A percentile compares a stretch with the other conserved stretches of the same genome.
phyloP scores from a whole-genome alignment of 2,329 filamentous ascomycete genomes.

The Epichloe coenophiala region DNA sequence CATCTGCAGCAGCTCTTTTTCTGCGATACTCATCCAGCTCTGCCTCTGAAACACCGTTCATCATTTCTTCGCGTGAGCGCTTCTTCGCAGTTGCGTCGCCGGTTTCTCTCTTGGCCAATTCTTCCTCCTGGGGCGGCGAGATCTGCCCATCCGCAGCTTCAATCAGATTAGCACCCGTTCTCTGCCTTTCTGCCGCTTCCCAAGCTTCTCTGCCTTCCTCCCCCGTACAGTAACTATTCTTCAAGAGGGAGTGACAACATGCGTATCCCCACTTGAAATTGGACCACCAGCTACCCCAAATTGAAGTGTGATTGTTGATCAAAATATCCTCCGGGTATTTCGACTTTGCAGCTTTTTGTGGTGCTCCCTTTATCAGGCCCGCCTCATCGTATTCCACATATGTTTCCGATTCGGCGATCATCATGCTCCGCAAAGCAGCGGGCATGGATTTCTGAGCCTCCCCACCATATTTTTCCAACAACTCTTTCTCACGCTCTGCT shows the following conservation, averaged over 20 bases:
- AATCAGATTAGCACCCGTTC: slow-evolving; percentile 31
- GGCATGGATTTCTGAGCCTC: slow-evolving; percentile 43
- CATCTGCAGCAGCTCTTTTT: slow-evolving; percentile 58
- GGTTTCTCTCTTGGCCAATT: slow-evolving; percentile 18
- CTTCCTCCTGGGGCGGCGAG: slow-evolving; percentile 11
- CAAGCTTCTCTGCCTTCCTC: slow-evolving; percentile 74
- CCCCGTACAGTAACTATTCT: slow-evolving; percentile 92
- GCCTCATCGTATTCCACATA: slow-evolving; percentile 93
- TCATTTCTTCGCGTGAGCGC: slow-evolving; percentile 65
- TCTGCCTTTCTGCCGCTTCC: slow-evolving; percentile 56
- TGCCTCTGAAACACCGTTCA: slow-evolving; percentile 63
- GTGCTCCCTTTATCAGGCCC: slow-evolving; percentile 78
- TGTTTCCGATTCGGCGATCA: slow-evolving; percentile 66
- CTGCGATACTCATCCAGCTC: slow-evolving; percentile 78
- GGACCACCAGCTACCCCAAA: slow-evolving; percentile 97
- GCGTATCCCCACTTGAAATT: slow-evolving; percentile 92
- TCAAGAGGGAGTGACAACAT: slow-evolving; percentile 85
- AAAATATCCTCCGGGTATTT: slow-evolving; percentile 86
- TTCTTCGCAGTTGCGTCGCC: slow-evolving; percentile 40
- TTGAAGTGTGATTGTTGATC: slow-evolving; percentile 79
- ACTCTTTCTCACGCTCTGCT: slow-evolving; percentile 51
- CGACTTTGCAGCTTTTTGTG: slow-evolving; percentile 62
- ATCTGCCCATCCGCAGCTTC: slow-evolving; percentile 18
- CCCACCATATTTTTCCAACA: slow-evolving; percentile 73
- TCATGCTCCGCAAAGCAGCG: slow-evolving; percentile 49